Conservation (phyloP, 192 early-diverging fungal species). For the Martensiomyces pterosporus region DNA sequence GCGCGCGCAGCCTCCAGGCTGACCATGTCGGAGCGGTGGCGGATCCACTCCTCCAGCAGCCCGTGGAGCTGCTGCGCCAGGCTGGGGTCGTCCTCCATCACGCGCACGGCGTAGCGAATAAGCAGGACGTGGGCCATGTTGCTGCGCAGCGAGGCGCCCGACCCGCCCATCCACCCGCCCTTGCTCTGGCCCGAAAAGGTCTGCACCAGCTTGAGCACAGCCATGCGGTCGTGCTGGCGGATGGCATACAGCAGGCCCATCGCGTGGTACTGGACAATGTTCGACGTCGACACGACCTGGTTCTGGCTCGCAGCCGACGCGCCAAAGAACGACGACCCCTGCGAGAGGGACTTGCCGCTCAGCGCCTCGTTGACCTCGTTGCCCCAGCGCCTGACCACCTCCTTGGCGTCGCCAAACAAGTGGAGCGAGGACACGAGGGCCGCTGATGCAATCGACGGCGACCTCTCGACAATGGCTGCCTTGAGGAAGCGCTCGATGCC, state of each 20-base stretch:
- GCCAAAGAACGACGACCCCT: slow-evolving; percentile 50
- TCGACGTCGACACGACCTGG: slow-evolving; percentile 60
- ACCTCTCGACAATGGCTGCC: slow-evolving; percentile 94
- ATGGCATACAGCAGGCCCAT: slow-evolving; percentile 92
- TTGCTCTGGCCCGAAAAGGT: slow-evolving; percentile 60
- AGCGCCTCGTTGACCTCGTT: slow-evolving; percentile 96
- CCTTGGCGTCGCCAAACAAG: slow-evolving; percentile 77
- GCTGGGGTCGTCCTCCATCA: slow-evolving; percentile 74
- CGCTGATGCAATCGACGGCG: slow-evolving; percentile 80
- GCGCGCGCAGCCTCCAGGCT: slow-evolving; percentile 95
- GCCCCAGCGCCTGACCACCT: slow-evolving; percentile 93
- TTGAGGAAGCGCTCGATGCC: slow-evolving; percentile 96
- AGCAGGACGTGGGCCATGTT: slow-evolving; percentile 89
- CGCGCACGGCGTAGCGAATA: slow-evolving; percentile 86
- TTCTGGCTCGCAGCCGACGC: slow-evolving; percentile 14
- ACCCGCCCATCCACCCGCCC: slow-evolving; percentile 51
- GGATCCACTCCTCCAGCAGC: slow-evolving; percentile 81
- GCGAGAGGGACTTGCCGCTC: slow-evolving; percentile 68
- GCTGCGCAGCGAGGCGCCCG: slow-evolving; percentile 62
- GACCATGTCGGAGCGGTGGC: slow-evolving; percentile 98
- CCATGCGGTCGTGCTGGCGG: slow-evolving; percentile 96
- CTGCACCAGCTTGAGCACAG: slow-evolving; percentile 94
- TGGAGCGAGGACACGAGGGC: slow-evolving; percentile 91
- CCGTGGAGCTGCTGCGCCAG: slow-evolving; percentile 63
- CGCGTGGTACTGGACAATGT: slow-evolving; percentile 97